These are phyloP conservation scores for Amauroascus niger DNA, from an alignment of 2,329 filamentous ascomycete genomes.

Conservation along the genomic window DNA sequence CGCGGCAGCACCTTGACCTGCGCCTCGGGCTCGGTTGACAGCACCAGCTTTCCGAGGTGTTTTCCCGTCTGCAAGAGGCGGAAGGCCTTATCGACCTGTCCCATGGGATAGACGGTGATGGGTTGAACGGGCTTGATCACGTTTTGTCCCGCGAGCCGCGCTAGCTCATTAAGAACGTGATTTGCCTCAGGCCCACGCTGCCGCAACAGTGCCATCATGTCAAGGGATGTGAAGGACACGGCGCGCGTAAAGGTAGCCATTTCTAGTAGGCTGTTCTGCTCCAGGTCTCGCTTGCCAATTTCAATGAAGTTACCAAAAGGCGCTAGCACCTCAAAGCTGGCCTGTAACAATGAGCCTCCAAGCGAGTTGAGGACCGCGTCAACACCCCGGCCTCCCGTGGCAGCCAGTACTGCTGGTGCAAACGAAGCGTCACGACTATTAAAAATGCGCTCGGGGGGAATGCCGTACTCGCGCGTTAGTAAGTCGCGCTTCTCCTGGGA, in stretches of 20 bases:
- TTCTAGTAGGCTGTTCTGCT: neutral
- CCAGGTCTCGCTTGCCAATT: constrained; percentile 8
- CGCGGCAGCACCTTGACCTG: neutral
- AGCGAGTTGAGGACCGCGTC: constrained; percentile 17
- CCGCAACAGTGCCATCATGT: neutral
- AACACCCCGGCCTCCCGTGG: constrained; percentile 13
- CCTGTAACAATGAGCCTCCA: constrained; percentile 7
- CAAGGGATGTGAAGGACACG: neutral
- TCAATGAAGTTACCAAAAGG: constrained; percentile 16
- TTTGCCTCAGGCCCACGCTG: neutral
- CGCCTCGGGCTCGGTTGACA: neutral
- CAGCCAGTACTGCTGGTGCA: constrained; percentile 5
- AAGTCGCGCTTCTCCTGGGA: constrained; percentile 1
- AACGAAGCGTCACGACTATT: constrained; percentile 9
- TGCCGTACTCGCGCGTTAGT: constrained; percentile 1
- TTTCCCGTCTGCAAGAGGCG: constrained; percentile 5
- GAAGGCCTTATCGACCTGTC: constrained; percentile 2
- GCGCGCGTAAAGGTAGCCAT: neutral
- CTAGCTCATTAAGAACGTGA: neutral
- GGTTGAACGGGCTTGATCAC: neutral
- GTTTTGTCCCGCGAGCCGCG: neutral
- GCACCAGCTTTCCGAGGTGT: neutral
- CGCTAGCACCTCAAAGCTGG: constrained; percentile 9
- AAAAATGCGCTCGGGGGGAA: constrained; percentile 14
- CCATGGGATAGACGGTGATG: neutral